A percentile compares a stretch with the other conserved stretches of the same genome.
Conservation (phyloP, 148 eudicot genomes). For the Chenopodium suecicum region DNA sequence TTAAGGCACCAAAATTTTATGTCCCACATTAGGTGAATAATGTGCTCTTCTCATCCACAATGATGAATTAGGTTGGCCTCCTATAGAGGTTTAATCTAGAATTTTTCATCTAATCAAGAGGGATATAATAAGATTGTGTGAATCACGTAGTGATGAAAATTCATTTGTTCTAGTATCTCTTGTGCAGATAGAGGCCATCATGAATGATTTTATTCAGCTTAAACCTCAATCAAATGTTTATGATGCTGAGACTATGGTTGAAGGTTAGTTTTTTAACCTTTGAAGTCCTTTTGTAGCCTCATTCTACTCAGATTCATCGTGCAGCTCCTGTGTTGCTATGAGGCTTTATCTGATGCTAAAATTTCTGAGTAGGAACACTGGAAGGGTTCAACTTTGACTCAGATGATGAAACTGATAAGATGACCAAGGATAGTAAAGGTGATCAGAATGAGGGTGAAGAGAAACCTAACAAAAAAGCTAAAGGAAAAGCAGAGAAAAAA, state of each 20-base stretch:
- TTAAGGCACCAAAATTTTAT: not conserved
- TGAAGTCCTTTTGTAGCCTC: not conserved
- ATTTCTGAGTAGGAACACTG: slow-evolving; percentile 58
- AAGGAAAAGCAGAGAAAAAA: slow-evolving; percentile 59
- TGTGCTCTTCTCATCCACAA: not conserved
- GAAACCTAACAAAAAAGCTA: slow-evolving; percentile 50
- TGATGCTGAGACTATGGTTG: slow-evolving; percentile 95
- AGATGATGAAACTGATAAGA: slow-evolving; percentile 83
- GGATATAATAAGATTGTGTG: not conserved
- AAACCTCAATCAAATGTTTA: slow-evolving; percentile 86
- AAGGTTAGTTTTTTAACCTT: slow-evolving; percentile 51
- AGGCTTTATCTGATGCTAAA: slow-evolving; percentile 2
- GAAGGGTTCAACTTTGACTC: slow-evolving; percentile 94
- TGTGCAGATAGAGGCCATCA: slow-evolving; percentile 88
- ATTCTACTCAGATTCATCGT: not conserved
- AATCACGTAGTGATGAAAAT: not conserved
- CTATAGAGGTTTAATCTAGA: not conserved
- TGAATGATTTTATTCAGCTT: slow-evolving; percentile 95
- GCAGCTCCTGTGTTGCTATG: slow-evolving; percentile 3
- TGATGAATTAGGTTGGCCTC: not conserved
- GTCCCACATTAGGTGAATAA: not conserved
- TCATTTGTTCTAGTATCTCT: slow-evolving; percentile 22
- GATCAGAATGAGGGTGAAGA: slow-evolving; percentile 65
- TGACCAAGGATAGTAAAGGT: slow-evolving; percentile 46
- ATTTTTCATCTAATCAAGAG: not conserved